phyloP scores from a whole-genome alignment of 306 rosid species.

The Ormosia emarginata region DNA sequence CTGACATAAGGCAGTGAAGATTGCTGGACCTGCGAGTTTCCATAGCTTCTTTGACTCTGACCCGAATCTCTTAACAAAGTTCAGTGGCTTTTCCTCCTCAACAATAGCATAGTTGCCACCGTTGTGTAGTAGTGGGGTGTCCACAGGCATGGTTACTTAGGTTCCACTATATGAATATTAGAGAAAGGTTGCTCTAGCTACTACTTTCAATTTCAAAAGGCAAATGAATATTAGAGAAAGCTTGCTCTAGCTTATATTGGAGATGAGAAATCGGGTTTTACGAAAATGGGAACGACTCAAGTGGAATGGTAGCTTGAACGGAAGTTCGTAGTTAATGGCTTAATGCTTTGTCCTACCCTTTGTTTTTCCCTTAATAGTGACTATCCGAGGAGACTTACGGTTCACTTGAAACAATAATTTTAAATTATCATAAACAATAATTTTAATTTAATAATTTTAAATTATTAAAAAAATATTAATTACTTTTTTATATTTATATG shows the following conservation, averaged over 20 bases:
- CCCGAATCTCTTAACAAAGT: slow-evolving; percentile 9
- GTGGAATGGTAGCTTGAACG: neutral
- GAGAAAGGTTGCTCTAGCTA: neutral
- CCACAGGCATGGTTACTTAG: slow-evolving; percentile 13
- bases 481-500: too few species aligned
- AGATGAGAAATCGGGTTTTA: neutral
- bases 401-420: too few species aligned
- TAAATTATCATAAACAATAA: too few species aligned
- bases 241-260: neutral
- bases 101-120: neutral
- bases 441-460: too few species aligned
- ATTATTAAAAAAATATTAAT: too few species aligned
- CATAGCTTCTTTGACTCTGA: slow-evolving; percentile 44
- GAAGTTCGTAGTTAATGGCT: neutral
- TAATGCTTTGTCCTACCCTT: too few species aligned
- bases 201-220: neutral
- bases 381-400: too few species aligned
- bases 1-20: slow-evolving; percentile 50
- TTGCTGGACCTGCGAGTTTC: slow-evolving; percentile 59
- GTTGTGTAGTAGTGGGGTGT: slow-evolving; percentile 32
- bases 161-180: neutral
- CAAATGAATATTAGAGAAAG: neutral
- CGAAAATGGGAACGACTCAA: neutral
- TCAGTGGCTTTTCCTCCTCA: slow-evolving; percentile 24
- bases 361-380: neutral